Conservation (phyloP, 2,329 filamentous ascomycete species). For the Cladorrhinum sp. region DNA sequence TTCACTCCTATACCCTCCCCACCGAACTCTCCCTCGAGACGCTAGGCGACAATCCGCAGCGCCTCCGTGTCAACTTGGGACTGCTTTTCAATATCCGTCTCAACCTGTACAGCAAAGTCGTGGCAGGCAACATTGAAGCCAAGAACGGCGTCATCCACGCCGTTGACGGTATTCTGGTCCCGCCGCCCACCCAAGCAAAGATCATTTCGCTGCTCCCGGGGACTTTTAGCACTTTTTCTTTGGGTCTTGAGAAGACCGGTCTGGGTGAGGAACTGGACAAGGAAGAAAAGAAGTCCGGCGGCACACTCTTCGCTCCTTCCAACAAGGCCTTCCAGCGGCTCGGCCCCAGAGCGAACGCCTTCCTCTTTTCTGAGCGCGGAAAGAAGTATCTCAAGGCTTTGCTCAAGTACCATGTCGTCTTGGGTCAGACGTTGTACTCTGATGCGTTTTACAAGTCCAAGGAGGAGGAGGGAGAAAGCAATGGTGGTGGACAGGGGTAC, state of each 20-base stretch:
- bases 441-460: slow-evolving; percentile 67
- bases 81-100: slow-evolving; percentile 59
- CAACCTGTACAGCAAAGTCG: slow-evolving; percentile 73
- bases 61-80: slow-evolving; percentile 59
- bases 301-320: slow-evolving; percentile 76
- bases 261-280: slow-evolving; percentile 58
- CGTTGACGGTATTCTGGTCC: slow-evolving; percentile 70
- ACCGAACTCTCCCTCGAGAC: slow-evolving; percentile 58
- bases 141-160: slow-evolving; percentile 81
- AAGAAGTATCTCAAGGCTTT: slow-evolving; percentile 73
- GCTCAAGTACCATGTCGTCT: slow-evolving; percentile 74
- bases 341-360: slow-evolving; percentile 70
- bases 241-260: slow-evolving; percentile 72
- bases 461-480: slow-evolving; percentile 29
- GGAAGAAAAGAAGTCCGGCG: slow-evolving; percentile 51
- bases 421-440: slow-evolving; percentile 74
- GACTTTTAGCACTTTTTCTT: slow-evolving; percentile 74
- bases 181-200: slow-evolving; percentile 61
- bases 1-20: slow-evolving; percentile 70
- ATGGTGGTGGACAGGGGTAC: slow-evolving; percentile 23
- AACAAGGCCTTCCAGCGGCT: slow-evolving; percentile 79
- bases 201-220: slow-evolving; percentile 63
- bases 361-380: slow-evolving; percentile 77
- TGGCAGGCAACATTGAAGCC: slow-evolving; percentile 66
- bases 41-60: slow-evolving; percentile 66